These are phyloP conservation scores for Ganoderma lingzhi DNA, from an alignment of 1,284 basidiomycete species.

Conservation along the genomic window DNA sequence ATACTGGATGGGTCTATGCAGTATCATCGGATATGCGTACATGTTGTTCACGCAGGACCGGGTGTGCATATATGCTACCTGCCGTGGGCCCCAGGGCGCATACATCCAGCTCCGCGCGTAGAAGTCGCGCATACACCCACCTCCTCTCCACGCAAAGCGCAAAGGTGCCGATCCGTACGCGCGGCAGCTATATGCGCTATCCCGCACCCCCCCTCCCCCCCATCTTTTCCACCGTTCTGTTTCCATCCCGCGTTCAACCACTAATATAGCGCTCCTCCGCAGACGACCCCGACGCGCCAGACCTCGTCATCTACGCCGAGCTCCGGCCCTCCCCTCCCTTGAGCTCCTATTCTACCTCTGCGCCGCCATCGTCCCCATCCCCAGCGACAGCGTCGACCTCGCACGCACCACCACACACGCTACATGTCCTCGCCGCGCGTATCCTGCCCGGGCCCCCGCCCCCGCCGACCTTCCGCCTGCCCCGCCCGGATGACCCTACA, in stretches of 20 bases:
- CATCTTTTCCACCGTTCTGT: background rate
- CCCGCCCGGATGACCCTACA: conserved; percentile 80
- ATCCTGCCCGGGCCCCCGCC: conserved; percentile 55
- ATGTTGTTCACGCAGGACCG: background rate
- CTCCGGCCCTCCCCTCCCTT: conserved; percentile 36
- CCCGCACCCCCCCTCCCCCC: background rate
- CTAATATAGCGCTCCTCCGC: background rate
- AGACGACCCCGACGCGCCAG: conserved; percentile 72
- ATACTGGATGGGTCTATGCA: no score
- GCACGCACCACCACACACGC: conserved; percentile 33
- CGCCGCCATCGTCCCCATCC: conserved; percentile 24
- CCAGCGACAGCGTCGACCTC: conserved; percentile 34
- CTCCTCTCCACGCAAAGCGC: background rate
- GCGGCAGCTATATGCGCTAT: background rate
- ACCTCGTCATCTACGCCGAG: conserved; percentile 75
- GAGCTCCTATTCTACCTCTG: background rate
- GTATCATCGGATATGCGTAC: background rate
- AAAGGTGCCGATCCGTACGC: no score
- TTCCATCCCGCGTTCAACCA: no score
- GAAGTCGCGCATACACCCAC: background rate
- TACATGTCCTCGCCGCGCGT: conserved; percentile 66
- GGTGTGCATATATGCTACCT: background rate
- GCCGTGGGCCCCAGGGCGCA: background rate
- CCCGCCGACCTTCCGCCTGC: conserved; percentile 48
- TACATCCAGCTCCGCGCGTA: background rate